Conservation (phyloP, 1,284 basidiomycete species). For the Tylopilus orsonianus region DNA sequence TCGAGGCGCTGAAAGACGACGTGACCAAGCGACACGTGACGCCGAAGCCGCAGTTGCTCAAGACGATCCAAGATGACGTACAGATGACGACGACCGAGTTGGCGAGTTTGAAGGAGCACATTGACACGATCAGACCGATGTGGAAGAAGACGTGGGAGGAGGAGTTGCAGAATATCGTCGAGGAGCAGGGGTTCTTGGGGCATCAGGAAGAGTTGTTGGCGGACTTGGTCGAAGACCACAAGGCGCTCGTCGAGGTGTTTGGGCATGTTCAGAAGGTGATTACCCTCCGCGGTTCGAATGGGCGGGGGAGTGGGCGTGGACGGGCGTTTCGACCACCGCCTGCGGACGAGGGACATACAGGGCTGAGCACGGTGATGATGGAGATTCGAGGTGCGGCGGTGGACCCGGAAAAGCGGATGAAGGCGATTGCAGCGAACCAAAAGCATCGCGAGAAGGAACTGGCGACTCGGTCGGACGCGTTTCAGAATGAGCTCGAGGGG, state of each 20-base stretch:
- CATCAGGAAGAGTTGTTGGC: conserved; percentile 90
- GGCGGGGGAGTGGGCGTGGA: conserved; percentile 33
- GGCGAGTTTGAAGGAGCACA: conserved; percentile 79
- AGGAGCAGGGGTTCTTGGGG: conserved; percentile 93
- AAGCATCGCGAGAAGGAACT: conserved; percentile 75
- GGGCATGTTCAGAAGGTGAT: conserved; percentile 88
- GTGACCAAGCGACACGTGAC: conserved; percentile 88
- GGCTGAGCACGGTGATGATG: conserved; percentile 76
- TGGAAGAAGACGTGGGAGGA: conserved; percentile 99
- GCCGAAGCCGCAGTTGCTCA: conserved; percentile 76
- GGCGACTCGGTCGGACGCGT: conserved; percentile 69
- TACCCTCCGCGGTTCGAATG: conserved; percentile 60
- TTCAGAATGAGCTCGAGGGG: conserved; percentile 77
- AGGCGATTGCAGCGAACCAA: conserved; percentile 88
- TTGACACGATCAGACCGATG: conserved; percentile 89
- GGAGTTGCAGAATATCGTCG: conserved; percentile 94
- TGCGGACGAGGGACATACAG: conserved; percentile 61
- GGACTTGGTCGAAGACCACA: conserved; percentile 90
- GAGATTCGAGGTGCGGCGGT: conserved; percentile 84
- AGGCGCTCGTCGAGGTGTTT: conserved; percentile 82
- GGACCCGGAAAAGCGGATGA: conserved; percentile 80
- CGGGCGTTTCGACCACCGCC: conserved; percentile 56
- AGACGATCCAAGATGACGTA: conserved; percentile 75
- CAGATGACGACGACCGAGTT: conserved; percentile 70
- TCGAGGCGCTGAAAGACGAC: conserved; percentile 90